Evolutionary conservation across 2,329 filamentous ascomycete genomes (phyloP).

Genomic region (Microdochium paspali): DNA sequence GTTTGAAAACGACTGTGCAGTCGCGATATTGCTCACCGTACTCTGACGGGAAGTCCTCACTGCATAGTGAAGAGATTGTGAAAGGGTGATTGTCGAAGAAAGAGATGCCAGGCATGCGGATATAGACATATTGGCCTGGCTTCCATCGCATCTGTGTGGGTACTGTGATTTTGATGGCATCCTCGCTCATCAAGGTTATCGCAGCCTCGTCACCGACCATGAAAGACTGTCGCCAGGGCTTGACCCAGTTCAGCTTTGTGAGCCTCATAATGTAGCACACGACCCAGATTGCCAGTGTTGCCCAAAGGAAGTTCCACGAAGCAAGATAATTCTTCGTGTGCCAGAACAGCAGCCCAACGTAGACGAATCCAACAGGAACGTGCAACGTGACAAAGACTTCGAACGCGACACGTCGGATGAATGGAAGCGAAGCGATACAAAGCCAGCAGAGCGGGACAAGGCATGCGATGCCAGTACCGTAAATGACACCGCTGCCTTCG

Average conservation of each 20-base stretch:
- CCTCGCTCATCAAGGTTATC: conserved; percentile 81
- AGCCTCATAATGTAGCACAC: conserved; percentile 65
- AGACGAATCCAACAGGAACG: conserved; percentile 70
- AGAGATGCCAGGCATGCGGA: conserved; percentile 88
- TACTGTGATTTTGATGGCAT: conserved; percentile 91
- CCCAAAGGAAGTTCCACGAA: conserved; percentile 83
- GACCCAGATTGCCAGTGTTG: conserved; percentile 70
- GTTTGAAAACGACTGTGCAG: conserved; percentile 83
- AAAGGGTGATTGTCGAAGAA: conserved; percentile 92
- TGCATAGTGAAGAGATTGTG: conserved; percentile 86
- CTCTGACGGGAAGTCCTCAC: conserved; percentile 84
- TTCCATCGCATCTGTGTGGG: conserved; percentile 89
- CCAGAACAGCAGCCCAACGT: conserved; percentile 85
- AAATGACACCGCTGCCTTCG: conserved; percentile 57
- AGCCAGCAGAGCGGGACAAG: conserved; percentile 75
- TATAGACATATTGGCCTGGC: conserved; percentile 89
- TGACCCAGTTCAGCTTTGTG: conserved; percentile 84
- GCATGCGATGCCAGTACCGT: conserved; percentile 78
- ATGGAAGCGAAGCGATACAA: conserved; percentile 73
- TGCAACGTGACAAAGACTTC: conserved; percentile 80
- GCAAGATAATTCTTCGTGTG: conserved; percentile 87
- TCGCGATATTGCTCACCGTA: conserved; percentile 85
- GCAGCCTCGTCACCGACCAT: conserved; percentile 86
- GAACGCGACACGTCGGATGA: conserved; percentile 69
- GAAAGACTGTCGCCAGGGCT: conserved; percentile 70